Conservation (phyloP, 257 asterid species). For the Salvia rosmarinus region DNA sequence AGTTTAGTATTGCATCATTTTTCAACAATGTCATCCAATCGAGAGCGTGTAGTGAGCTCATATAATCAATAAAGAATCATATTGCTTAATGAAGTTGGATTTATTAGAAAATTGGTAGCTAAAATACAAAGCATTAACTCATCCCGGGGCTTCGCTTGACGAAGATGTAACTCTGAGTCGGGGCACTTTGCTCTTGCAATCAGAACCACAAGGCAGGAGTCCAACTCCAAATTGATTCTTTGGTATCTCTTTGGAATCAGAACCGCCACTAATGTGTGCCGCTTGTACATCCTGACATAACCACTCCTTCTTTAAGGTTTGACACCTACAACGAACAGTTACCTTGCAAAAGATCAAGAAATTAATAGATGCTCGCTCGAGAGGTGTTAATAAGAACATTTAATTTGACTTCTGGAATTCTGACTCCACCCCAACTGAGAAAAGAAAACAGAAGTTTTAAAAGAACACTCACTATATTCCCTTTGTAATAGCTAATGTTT, state of each 20-base stretch:
- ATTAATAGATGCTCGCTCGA: not conserved
- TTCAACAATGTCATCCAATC: not conserved
- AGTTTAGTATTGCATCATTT: not conserved
- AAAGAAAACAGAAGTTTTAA: too few relatives aligned
- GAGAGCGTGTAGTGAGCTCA: not conserved
- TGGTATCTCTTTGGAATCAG: conserved; percentile 69
- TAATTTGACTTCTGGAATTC: too few relatives aligned
- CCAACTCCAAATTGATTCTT: conserved; percentile 77
- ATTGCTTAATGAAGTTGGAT: not conserved
- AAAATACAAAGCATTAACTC: conserved; percentile 59
- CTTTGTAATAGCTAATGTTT: too few relatives aligned
- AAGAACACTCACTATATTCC: too few relatives aligned
- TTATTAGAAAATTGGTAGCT: too few relatives aligned
- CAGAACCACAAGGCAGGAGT: conserved; percentile 73
- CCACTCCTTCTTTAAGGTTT: conserved; percentile 82
- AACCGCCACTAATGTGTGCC: conserved; percentile 42
- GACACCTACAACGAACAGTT: conserved; percentile 80
- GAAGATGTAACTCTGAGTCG: conserved; percentile 69
- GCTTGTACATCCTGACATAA: conserved; percentile 77
- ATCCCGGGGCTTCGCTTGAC: conserved; percentile 55
- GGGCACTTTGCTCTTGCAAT: conserved; percentile 65
- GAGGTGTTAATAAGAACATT: not conserved
- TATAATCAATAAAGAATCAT: not conserved
- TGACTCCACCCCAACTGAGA: too few relatives aligned
- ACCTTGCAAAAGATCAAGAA: conserved; percentile 57